Evolutionary conservation across 2,329 filamentous ascomycete species (phyloP), one percentile per base, ranked within the genome.

Genomic region (Didymella arachidicola): DNA sequence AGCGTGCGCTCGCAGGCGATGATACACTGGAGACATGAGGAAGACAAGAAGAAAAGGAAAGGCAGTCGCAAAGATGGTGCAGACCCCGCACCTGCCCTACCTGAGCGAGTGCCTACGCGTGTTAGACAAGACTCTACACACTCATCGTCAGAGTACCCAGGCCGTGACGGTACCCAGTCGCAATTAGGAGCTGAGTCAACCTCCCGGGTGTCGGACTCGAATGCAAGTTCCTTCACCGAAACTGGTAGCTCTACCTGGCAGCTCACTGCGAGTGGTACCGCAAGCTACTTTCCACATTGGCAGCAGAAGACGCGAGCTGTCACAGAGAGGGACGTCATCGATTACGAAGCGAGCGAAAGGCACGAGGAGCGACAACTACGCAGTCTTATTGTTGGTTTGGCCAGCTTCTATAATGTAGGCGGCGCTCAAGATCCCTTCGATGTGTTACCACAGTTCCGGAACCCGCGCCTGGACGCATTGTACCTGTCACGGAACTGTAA

Each of bases 1-100:
- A 72, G 64, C 46, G 66, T 76, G 43, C 73, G 73, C 8, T 75
- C 72, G 5, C 71, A 74, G 50, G 73, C 70, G 25, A 76, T 75
- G 73, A 69, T 67, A 7, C 65, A 71, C 19, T 70, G 71, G 53
- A 60, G 69, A 42, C 72, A 70, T 42, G 66, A 65, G 41, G 54
- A 59, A 14, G 36, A 42, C 5, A 48, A 60, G 36, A 60, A 52
- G 30, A 45, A 59, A 59, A 54, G 44, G 62, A 59, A 60, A 45
- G 30, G 8, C 16, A 43, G 27, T 11, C 19, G n/a, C 27, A 29
- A 54, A 18, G 29, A 39, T 8, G 16, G 26, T 7, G 11, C 27
- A 7, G 19, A n/a, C 16, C 7, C 29, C 8, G 22, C 10, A 16
- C n/a, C 47, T 32, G 32, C 26, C 19, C 27, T 8, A 49, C 30